These are phyloP conservation scores for Sporothrix protearum DNA, from an alignment of 2,329 filamentous ascomycete genomes.

Conservation along the genomic window DNA sequence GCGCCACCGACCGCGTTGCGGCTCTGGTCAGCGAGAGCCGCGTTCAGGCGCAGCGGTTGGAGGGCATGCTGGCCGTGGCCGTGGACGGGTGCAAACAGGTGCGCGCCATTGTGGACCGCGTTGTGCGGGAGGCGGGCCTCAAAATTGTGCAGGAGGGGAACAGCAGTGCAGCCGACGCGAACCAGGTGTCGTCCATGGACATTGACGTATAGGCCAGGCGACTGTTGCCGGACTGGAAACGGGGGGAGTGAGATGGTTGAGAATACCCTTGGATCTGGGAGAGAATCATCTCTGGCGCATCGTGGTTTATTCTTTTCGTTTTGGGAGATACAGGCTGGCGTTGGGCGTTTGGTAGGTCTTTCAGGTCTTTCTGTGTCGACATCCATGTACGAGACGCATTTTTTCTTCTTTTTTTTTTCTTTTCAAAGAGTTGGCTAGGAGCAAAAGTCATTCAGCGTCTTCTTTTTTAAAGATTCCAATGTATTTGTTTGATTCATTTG, in stretches of 20 bases:
- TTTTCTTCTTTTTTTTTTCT: too few relatives aligned
- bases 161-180: background rate
- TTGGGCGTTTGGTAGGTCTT: conserved; percentile 1
- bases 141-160: conserved; percentile 56
- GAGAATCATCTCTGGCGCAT: background rate
- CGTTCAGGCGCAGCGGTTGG: conserved; percentile 74
- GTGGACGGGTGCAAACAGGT: conserved; percentile 90
- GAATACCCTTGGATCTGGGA: background rate
- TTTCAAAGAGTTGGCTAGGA: background rate
- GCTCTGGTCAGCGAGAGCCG: conserved; percentile 83
- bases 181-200: conserved; percentile 40
- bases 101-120: conserved; percentile 71
- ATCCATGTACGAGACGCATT: background rate
- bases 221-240: background rate
- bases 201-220: conserved; percentile 38
- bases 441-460: background rate
- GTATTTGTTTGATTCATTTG: background rate
- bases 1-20: conserved; percentile 68
- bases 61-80: conserved; percentile 89
- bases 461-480: background rate
- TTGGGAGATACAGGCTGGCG: background rate
- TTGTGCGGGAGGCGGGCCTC: conserved; percentile 68
- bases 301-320: background rate
- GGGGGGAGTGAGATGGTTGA: background rate
- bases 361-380: background rate